Evolutionary conservation across 495 filamentous ascomycete genomes (phyloP).

Genomic region (Melanomma pulvis-pyrius): DNA sequence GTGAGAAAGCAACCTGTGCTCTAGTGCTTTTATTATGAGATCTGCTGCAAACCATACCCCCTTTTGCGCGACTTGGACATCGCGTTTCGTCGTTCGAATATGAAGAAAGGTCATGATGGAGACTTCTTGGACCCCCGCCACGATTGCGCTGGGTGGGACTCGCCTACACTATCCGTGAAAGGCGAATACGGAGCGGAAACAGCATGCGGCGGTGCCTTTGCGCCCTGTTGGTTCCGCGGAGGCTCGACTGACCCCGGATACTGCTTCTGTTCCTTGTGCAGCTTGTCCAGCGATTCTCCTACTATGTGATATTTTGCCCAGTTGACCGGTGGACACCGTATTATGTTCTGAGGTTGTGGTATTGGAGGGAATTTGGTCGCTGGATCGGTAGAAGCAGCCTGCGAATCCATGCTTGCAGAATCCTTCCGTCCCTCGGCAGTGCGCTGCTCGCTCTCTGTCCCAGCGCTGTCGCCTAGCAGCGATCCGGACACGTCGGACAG

Average conservation of each 20-base stretch:
- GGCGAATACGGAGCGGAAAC: constrained; percentile 78
- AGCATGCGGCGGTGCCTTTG: constrained; percentile 55
- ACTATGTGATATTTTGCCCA: constrained; percentile 88
- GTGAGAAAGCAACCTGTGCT: constrained; percentile 15
- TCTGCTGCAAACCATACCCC: not conserved
- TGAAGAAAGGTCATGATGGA: not conserved
- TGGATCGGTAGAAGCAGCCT: constrained; percentile 21
- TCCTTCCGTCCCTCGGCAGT: constrained; percentile 45
- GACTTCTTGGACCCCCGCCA: constrained; percentile 32
- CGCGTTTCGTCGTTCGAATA: not conserved
- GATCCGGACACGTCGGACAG: constrained; percentile 11
- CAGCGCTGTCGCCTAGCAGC: constrained; percentile 40
- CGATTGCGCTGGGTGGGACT: constrained; percentile 35
- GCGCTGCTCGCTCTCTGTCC: constrained; percentile 41
- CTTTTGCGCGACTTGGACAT: not conserved
- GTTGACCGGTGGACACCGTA: constrained; percentile 83
- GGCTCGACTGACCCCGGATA: constrained; percentile 46
- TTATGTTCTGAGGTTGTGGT: constrained; percentile 77
- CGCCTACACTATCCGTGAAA: constrained; percentile 42
- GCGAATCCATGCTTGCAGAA: constrained; percentile 14
- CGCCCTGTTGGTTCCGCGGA: constrained; percentile 48
- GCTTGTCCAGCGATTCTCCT: constrained; percentile 75
- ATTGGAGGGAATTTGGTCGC: constrained; percentile 54
- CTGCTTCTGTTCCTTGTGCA: constrained; percentile 75
- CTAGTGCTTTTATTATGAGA: not conserved